Evolutionary conservation across 2,329 filamentous ascomycete species (phyloP).

Genomic region (Lithohypha guttulata): DNA sequence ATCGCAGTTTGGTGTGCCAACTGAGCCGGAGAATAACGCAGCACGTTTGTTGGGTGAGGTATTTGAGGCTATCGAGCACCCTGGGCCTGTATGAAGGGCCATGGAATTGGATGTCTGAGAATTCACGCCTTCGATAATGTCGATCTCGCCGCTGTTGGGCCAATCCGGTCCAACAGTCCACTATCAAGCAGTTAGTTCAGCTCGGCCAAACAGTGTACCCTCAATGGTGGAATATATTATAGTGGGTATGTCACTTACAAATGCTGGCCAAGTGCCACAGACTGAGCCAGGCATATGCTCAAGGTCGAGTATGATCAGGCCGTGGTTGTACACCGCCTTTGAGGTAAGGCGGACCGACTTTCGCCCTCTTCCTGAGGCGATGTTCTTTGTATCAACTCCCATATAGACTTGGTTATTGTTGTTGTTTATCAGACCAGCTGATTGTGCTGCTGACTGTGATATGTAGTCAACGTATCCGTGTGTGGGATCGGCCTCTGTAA

Average conservation of each 20-base stretch:
- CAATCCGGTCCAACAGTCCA: slow-evolving; percentile 28
- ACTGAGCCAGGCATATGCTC: slow-evolving; percentile 60
- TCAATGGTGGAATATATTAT: neutral
- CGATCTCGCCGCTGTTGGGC: slow-evolving; percentile 57
- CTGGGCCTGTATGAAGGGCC: slow-evolving; percentile 55
- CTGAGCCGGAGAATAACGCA: slow-evolving; percentile 33
- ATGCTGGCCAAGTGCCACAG: slow-evolving; percentile 45
- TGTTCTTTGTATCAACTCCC: slow-evolving; percentile 51
- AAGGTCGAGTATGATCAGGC: slow-evolving; percentile 61
- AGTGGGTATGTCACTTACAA: neutral
- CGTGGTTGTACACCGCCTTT: slow-evolving; percentile 52
- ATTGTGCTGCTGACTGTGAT: slow-evolving; percentile 29
- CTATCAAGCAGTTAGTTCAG: slow-evolving; percentile 11
- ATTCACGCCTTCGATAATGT: slow-evolving; percentile 72
- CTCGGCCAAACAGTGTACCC: no score
- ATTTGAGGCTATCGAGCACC: slow-evolving; percentile 43
- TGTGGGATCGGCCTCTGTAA: slow-evolving; percentile 38
- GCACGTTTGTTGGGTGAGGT: slow-evolving; percentile 25
- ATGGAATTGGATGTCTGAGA: slow-evolving; percentile 47
- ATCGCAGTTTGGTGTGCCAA: slow-evolving; percentile 48
- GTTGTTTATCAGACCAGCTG: slow-evolving; percentile 26
- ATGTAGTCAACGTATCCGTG: slow-evolving; percentile 42
- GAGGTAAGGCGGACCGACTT: slow-evolving; percentile 61
- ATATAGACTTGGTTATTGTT: slow-evolving; percentile 28
- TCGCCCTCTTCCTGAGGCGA: slow-evolving; percentile 51